These are phyloP conservation scores for Tetrapisispora namnaoensis DNA, from an alignment of 805 yeast genomes.

Conservation along the genomic window DNA sequence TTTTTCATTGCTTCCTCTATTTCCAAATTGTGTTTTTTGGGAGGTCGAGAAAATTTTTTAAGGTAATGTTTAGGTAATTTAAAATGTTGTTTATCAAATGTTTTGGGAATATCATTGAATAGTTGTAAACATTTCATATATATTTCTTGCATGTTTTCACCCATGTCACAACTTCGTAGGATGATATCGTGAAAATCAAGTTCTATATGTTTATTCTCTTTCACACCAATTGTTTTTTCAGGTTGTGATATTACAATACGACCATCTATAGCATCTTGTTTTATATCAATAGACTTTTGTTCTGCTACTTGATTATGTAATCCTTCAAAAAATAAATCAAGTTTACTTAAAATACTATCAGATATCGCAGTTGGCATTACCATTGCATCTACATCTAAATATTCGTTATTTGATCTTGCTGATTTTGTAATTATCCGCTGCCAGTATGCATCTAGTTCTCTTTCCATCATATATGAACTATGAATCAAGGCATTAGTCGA, in stretches of 20 bases:
- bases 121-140: slow-evolving; percentile 27
- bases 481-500: slow-evolving; percentile 18
- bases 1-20: not conserved
- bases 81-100: slow-evolving; percentile 14
- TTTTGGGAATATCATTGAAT: slow-evolving; percentile 23
- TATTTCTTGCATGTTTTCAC: slow-evolving; percentile 23
- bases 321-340: slow-evolving; percentile 22
- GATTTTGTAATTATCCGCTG: slow-evolving; percentile 16
- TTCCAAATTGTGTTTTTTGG: not conserved
- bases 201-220: slow-evolving; percentile 10
- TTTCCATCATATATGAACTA: slow-evolving; percentile 17
- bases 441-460: slow-evolving; percentile 25
- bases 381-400: slow-evolving; percentile 20
- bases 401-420: slow-evolving; percentile 7
- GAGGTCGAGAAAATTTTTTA: slow-evolving; percentile 11
- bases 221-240: slow-evolving; percentile 4
- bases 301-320: slow-evolving; percentile 21
- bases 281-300: slow-evolving; percentile 14
- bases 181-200: slow-evolving; percentile 23
- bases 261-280: slow-evolving; percentile 6
- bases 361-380: slow-evolving; percentile 14
- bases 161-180: slow-evolving; percentile 23
- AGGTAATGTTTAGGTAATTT: slow-evolving; percentile 19
- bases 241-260: not conserved
- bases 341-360: slow-evolving; percentile 14